Evolutionary conservation across 176 grass and related monocot genomes (phyloP), one percentile per base, ranked within the genome.

Genomic region (Stipa capillata): DNA sequence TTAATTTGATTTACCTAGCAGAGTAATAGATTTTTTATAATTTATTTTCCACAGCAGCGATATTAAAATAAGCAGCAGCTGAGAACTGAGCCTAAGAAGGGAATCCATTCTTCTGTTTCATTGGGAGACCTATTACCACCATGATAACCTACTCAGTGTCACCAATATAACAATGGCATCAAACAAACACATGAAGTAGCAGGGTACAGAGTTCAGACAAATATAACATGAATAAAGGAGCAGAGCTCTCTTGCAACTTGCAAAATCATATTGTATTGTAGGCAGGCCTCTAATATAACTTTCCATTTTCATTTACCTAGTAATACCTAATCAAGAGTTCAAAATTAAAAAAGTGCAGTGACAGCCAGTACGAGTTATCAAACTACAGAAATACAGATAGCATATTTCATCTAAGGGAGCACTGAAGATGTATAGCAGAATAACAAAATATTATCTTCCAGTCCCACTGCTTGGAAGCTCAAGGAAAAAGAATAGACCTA

Each of bases 401-500:
- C 16, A 45, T 9, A 69, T 44, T 57, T 56, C 39, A 69, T 70
- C 18, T 13, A 70, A 47, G 39, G 6, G 27, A 72, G 18, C 37
- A 36, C 31, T 34, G 25, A 13, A 70, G 15, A 57, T 16, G 24
- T 28, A 12, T 18, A 34, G 12, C 31, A 62, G 60, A 36, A 11
- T 1, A 64, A 37, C 28, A 60, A 60, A 17, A 7, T 37, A 35
- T 64, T 64, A 37, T 64, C 60, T 18, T 57, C 21, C 45, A 53
- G 4, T 36, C 48, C 27, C 54, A 43, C 9, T 72, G 7, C 65
- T 57, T 66, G 7, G 21, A 65, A 62, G 58, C 34, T 62, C 9
- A 2, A 34, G 15, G 34, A 34, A 34, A 37, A 72, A 51, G 69
- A 51, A 48, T 49, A 34, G 10, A 74, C 79, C 80, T 89, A 92